Base-by-base conservation (phyloP, 2,329 filamentous ascomycete genomes). In the Pyrenochaeta sp. region DNA sequence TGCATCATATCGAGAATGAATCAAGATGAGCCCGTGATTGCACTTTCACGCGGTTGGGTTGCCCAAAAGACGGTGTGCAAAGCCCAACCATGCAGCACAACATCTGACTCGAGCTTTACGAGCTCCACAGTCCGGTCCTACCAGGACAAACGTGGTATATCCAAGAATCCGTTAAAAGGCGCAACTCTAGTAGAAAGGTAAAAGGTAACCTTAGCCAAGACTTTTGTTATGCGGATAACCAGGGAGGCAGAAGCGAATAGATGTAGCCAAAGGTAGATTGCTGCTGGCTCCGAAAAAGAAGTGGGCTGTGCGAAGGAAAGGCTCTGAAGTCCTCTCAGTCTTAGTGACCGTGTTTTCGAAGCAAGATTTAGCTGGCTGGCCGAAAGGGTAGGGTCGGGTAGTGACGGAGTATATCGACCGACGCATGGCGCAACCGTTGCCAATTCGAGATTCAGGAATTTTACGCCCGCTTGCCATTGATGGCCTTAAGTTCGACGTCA, bases 401-500 rank as follows among this genome's bases (percentile, higher is more conserved):
- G 52, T 49, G 30, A 52, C 51, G 54, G 45, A 28, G 55, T 39
- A 57, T 56, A 46, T 65, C 46, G 58, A 60, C 54, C 39, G 37
- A 45, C 37, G 30, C 27, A 50, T 45, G 43, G 57, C 49, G 51
- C 57, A 42, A 39, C 42, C 48, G 36, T 37, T 52, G 37, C 27
- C 47, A 30, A 22, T 39, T 30, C 27, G 32, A 47, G 42, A 19
- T 37, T 22, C 34, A 24, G 15, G 25, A 25, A 39, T 54, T 76
- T 81, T 62, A 64, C 56, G 75, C 76, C 55, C 65, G 78, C 75
- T 82, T 83, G 72, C 76, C 76, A 76, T 85, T 83, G 80, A 91
- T 86, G 49, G 80, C 83, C 79, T 90, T 87, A 66, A 91, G 85
- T 78, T 90, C 81, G 65, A 91, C 88, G 66, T 91, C 88, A 77